Conservation (phyloP, 2,329 filamentous ascomycete genomes). For the Colletotrichum tofieldiae region DNA sequence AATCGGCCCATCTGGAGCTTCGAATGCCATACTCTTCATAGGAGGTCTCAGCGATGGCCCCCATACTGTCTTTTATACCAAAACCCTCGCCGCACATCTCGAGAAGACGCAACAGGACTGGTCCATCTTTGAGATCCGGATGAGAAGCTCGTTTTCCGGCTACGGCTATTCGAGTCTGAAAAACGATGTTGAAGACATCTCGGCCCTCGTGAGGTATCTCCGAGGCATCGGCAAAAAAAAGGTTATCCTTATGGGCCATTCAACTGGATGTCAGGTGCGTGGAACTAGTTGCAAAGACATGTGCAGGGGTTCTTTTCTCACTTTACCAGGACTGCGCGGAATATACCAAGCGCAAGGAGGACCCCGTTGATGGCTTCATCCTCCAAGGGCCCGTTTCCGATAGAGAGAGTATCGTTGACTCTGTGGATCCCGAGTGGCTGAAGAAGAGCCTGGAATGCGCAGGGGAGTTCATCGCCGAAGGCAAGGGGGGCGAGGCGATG, state of each 20-base stretch:
- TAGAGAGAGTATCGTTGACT: conserved; percentile 72
- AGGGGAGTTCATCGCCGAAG: conserved; percentile 68
- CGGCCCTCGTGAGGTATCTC: conserved; percentile 68
- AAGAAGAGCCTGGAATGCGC: conserved; percentile 65
- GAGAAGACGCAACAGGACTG: conserved; percentile 59
- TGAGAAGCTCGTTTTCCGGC: conserved; percentile 68
- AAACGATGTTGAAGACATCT: conserved; percentile 69
- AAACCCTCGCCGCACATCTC: conserved; percentile 62
- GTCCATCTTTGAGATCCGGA: conserved; percentile 71
- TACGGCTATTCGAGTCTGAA: conserved; percentile 67
- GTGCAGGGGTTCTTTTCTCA: conserved; percentile 5
- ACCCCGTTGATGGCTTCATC: conserved; percentile 80
- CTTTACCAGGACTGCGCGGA: conserved; percentile 68
- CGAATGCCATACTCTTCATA: conserved; percentile 78
- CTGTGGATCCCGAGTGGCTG: conserved; percentile 61
- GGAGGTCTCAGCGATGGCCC: conserved; percentile 81
- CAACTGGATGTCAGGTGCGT: conserved; percentile 70
- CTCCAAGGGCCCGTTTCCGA: conserved; percentile 87
- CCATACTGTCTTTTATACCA: conserved; percentile 73
- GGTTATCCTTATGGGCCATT: conserved; percentile 72
- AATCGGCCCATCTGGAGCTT: conserved; percentile 56
- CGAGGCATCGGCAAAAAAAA: conserved; percentile 65
- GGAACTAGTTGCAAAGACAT: background rate
- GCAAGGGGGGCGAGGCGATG: conserved; percentile 70
- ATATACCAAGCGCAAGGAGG: conserved; percentile 62